Evolutionary conservation across 495 filamentous ascomycete species (phyloP).

Genomic region (Neurospora sp.): DNA sequence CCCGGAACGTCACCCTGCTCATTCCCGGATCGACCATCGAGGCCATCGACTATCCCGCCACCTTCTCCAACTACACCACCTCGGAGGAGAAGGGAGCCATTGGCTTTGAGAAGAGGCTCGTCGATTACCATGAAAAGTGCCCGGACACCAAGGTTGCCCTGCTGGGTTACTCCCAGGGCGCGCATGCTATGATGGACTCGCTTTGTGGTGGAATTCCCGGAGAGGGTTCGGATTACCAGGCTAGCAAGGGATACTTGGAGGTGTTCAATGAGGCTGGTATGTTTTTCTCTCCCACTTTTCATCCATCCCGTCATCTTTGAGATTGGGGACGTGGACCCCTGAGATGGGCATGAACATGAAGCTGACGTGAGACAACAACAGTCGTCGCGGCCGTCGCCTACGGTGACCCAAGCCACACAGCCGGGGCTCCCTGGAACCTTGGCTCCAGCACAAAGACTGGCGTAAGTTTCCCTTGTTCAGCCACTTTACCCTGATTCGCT

Average conservation of each 20-base stretch:
- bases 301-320: neutral
- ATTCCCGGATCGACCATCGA: conserved; percentile 7
- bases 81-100: conserved; percentile 10
- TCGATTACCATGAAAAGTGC: conserved; percentile 11
- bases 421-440: conserved; percentile 7
- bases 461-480: conserved; percentile 3
- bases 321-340: neutral
- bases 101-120: conserved; percentile 8
- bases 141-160: conserved; percentile 19
- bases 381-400: conserved; percentile 15
- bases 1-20: conserved; percentile 3
- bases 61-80: conserved; percentile 4
- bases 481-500: neutral
- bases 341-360: neutral
- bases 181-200: conserved; percentile 5
- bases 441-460: conserved; percentile 12
- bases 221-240: neutral
- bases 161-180: conserved; percentile 21
- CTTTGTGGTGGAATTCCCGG: neutral
- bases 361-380: conserved; percentile 7
- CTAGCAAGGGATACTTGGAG: neutral
- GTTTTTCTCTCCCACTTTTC: neutral
- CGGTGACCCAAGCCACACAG: conserved; percentile 15
- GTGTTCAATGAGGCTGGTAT: neutral
- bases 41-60: conserved; percentile 12